Evolutionary conservation across 2,329 filamentous ascomycete genomes (phyloP).

Genomic region (Stachybotrys echinatus): DNA sequence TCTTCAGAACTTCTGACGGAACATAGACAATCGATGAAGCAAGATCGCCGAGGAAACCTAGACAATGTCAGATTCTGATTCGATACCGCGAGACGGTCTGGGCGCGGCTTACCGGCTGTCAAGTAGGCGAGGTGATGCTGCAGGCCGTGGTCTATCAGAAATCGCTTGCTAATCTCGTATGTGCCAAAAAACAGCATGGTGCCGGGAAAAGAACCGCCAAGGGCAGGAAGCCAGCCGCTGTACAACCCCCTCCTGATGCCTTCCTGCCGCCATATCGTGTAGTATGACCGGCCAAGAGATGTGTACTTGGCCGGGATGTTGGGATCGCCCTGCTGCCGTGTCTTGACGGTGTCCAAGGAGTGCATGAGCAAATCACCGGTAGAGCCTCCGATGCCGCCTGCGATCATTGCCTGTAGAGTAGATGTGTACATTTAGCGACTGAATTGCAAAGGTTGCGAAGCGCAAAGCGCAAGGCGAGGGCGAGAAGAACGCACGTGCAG

Average conservation of each 20-base stretch:
- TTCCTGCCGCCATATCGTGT: slow-evolving; percentile 89
- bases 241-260: slow-evolving; percentile 83
- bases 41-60: slow-evolving; percentile 88
- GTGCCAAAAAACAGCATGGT: slow-evolving; percentile 94
- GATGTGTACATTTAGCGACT: too few relatives aligned
- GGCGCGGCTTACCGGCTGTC: slow-evolving; percentile 58
- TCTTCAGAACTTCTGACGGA: slow-evolving; percentile 95
- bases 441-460: slow-evolving; percentile 3
- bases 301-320: slow-evolving; percentile 90
- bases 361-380: slow-evolving; percentile 98
- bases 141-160: slow-evolving; percentile 79
- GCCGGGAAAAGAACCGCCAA: slow-evolving; percentile 87
- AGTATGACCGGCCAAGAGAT: slow-evolving; percentile 83
- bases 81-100: neutral
- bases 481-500: slow-evolving; percentile 29
- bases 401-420: slow-evolving; percentile 88
- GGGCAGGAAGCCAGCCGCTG: slow-evolving; percentile 85
- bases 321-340: slow-evolving; percentile 92
- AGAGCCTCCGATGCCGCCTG: slow-evolving; percentile 85
- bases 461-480: neutral
- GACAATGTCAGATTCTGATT: neutral
- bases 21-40: slow-evolving; percentile 92
- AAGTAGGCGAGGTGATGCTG: slow-evolving; percentile 83
- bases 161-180: slow-evolving; percentile 91
- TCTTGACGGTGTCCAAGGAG: slow-evolving; percentile 97